Conservation (phyloP, 768 basidiomycete species). For the Suillus sp. region DNA sequence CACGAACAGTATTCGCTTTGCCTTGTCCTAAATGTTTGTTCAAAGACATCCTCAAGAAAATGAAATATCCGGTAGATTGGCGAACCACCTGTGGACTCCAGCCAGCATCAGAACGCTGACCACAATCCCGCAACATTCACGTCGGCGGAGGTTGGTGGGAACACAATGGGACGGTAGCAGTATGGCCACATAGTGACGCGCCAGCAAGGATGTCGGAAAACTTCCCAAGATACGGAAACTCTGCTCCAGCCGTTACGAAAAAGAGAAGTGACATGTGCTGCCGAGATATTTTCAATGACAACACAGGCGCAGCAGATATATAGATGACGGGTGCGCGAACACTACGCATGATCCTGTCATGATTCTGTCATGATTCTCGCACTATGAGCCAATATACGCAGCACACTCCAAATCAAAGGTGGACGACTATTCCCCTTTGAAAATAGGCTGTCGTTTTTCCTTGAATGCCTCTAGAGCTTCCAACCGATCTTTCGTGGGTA, state of each 20-base stretch:
- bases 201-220: neutral
- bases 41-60: neutral
- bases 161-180: neutral
- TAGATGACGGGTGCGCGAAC: neutral
- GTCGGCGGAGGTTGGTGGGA: neutral
- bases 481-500: conserved; percentile 71
- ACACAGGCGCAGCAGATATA: neutral
- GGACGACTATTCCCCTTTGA: conserved; percentile 67
- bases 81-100: neutral
- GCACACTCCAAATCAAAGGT: conserved; percentile 3
- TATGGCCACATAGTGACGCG: neutral
- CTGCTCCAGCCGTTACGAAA: neutral
- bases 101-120: neutral
- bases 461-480: conserved; percentile 88
- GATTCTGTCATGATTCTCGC: neutral
- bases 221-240: neutral
- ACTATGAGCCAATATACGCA: neutral
- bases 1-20: neutral
- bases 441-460: conserved; percentile 78
- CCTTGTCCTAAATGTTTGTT: neutral
- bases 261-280: neutral
- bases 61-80: neutral
- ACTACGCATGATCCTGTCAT: neutral
- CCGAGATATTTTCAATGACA: neutral
- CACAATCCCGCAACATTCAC: neutral